A percentile compares a stretch with the other conserved stretches of the same genome.
phyloP scores from a whole-genome alignment of 129 eudicot genomes.

The Apium graveolens region DNA sequence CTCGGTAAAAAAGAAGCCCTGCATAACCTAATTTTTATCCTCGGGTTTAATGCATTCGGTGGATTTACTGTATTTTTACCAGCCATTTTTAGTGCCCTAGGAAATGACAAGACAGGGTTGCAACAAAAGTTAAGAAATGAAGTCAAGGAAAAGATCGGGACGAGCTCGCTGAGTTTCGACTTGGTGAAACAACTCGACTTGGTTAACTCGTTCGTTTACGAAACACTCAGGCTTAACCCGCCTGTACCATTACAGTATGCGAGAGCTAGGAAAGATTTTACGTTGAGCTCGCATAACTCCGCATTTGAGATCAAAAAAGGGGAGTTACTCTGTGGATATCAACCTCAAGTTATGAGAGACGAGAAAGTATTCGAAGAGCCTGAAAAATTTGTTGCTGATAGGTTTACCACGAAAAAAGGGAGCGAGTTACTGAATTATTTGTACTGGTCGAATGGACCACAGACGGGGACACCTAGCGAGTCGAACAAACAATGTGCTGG shows the following conservation, averaged over 20 bases:
- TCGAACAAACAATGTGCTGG: slow-evolving; percentile 56
- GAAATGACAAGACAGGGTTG: slow-evolving; percentile 11
- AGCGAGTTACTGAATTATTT: slow-evolving; percentile 31
- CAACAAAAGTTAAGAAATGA: slow-evolving; percentile 31
- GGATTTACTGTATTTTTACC: slow-evolving; percentile 37
- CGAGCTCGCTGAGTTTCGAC: slow-evolving; percentile 18
- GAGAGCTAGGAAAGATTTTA: slow-evolving; percentile 47
- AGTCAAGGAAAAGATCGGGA: slow-evolving; percentile 23
- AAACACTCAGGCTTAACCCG: slow-evolving; percentile 40
- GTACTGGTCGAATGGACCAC: slow-evolving; percentile 64
- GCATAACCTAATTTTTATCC: slow-evolving; percentile 42
- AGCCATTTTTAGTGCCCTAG: slow-evolving; percentile 19
- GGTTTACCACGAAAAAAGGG: slow-evolving; percentile 36
- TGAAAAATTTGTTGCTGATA: slow-evolving; percentile 27
- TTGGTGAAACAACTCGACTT: slow-evolving; percentile 29
- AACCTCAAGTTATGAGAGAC: slow-evolving; percentile 45
- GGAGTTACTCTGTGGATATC: slow-evolving; percentile 48
- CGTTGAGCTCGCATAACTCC: slow-evolving; percentile 32
- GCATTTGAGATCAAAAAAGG: slow-evolving; percentile 49
- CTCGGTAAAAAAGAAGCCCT: slow-evolving; percentile 31
- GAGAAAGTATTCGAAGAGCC: slow-evolving; percentile 42
- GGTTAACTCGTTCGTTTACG: slow-evolving; percentile 47
- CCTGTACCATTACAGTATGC: slow-evolving; percentile 45
- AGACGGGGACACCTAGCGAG: slow-evolving; percentile 29
- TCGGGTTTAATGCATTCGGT: slow-evolving; percentile 57